Conservation (phyloP, 805 yeast genomes). For the Pichia paraexigua region DNA sequence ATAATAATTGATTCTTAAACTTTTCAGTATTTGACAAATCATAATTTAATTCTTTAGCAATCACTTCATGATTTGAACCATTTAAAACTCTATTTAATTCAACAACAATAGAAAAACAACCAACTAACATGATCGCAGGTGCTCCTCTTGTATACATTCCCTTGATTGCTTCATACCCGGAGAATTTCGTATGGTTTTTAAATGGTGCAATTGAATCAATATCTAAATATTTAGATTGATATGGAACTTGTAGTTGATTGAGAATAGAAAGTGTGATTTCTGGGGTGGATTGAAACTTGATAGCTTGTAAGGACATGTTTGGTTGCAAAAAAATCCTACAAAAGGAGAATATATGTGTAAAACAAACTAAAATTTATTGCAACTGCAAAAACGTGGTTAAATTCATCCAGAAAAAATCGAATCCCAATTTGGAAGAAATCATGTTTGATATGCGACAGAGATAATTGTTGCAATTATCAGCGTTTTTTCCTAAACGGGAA, state of each 20-base stretch:
- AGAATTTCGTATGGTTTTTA: slow-evolving; percentile 39
- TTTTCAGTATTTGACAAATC: slow-evolving; percentile 12
- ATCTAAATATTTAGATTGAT: slow-evolving; percentile 58
- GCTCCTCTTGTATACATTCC: slow-evolving; percentile 97
- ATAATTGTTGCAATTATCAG: too few relatives aligned
- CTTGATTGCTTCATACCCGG: slow-evolving; percentile 78
- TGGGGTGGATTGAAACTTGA: slow-evolving; percentile 45
- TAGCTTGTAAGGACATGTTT: slow-evolving; percentile 49
- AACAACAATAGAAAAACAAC: slow-evolving; percentile 73
- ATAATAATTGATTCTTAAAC: slow-evolving; percentile 32
- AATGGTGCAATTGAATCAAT: slow-evolving; percentile 46
- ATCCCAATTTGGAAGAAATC: too few relatives aligned
- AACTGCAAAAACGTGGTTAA: neutral
- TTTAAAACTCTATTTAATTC: slow-evolving; percentile 40
- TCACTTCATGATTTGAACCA: slow-evolving; percentile 12
- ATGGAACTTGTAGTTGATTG: slow-evolving; percentile 81
- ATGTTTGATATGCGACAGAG: too few relatives aligned
- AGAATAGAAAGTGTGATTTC: slow-evolving; percentile 46
- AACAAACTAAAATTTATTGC: too few relatives aligned
- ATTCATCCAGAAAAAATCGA: too few relatives aligned
- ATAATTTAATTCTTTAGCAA: slow-evolving; percentile 21
- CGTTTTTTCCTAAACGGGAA: too few relatives aligned
- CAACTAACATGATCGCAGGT: slow-evolving; percentile 96
- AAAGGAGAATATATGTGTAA: neutral
- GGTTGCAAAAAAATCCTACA: neutral